Percentiles rank a stretch among this genome's conserved stretches.
Conservation (phyloP, 2,329 filamentous ascomycete genomes). For the Aphanocladium album region DNA sequence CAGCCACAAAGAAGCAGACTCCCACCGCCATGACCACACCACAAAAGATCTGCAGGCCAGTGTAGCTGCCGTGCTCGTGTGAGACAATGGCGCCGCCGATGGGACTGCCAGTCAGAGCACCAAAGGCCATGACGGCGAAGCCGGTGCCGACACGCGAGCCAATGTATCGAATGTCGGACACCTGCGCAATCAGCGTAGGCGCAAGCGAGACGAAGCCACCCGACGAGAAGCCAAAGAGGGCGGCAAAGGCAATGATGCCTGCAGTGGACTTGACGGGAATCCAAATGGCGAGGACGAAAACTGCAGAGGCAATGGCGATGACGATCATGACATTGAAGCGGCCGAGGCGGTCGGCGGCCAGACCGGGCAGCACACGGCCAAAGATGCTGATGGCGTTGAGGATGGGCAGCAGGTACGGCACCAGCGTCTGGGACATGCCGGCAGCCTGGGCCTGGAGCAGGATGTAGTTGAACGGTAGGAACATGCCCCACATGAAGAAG, state of each 20-base stretch:
- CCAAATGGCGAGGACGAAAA: slow-evolving; percentile 45
- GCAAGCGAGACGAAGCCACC: slow-evolving; percentile 61
- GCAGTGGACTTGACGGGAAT: slow-evolving; percentile 45
- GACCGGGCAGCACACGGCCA: slow-evolving; percentile 47
- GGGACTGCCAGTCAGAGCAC: slow-evolving; percentile 61
- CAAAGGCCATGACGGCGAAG: slow-evolving; percentile 58
- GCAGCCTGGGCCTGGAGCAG: slow-evolving; percentile 41
- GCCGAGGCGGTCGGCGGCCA: slow-evolving; percentile 41
- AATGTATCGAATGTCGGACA: slow-evolving; percentile 64
- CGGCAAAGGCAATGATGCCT: slow-evolving; percentile 58
- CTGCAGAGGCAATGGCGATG: slow-evolving; percentile 44
- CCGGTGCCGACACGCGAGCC: slow-evolving; percentile 62
- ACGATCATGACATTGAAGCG: slow-evolving; percentile 46
- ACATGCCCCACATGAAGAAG: slow-evolving; percentile 52
- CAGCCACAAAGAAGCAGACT: slow-evolving; percentile 24
- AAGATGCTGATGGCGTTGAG: slow-evolving; percentile 51
- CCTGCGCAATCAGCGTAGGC: slow-evolving; percentile 63
- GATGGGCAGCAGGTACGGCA: slow-evolving; percentile 48
- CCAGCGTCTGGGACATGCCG: slow-evolving; percentile 36
- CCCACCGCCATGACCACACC: slow-evolving; percentile 44
- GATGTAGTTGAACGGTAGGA: slow-evolving; percentile 50
- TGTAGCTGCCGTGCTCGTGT: slow-evolving; percentile 46
- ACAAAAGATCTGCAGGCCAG: slow-evolving; percentile 60
- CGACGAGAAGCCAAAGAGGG: slow-evolving; percentile 65
- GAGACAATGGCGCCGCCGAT: slow-evolving; percentile 60